Percentiles rank a stretch among this genome's conserved stretches.
These are phyloP conservation scores for Dipsacomyces acuminosporus DNA, from an alignment of 371 early-diverging fungal genomes.

Conservation along the genomic window DNA sequence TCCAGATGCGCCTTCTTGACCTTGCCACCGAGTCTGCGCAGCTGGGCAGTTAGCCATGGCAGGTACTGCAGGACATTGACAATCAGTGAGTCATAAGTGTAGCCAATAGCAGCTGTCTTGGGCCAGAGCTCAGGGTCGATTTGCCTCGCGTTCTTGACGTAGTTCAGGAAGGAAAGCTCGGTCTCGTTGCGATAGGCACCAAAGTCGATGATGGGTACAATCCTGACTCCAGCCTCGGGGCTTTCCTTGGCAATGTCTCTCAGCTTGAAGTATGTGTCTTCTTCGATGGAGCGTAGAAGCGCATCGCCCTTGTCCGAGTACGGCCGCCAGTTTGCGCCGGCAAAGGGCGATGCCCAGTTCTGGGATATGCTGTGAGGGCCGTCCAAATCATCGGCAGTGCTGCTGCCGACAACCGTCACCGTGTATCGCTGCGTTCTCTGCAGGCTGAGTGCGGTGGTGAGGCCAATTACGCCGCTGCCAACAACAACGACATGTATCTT, in stretches of 20 bases:
- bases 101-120: conserved; percentile 14
- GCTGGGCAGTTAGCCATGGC: conserved; percentile 43
- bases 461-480: conserved; percentile 55
- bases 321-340: conserved; percentile 58
- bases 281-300: conserved; percentile 18
- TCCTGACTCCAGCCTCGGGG: conserved; percentile 33
- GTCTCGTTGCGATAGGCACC: conserved; percentile 17
- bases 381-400: neutral
- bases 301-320: conserved; percentile 42
- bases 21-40: conserved; percentile 44
- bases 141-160: conserved; percentile 9
- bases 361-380: conserved; percentile 11
- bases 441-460: conserved; percentile 47
- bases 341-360: conserved; percentile 49
- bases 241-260: conserved; percentile 4
- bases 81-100: conserved; percentile 21
- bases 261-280: conserved; percentile 11
- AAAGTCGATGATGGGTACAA: conserved; percentile 39
- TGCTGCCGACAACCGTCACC: conserved; percentile 19
- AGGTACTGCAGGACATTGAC: conserved; percentile 52
- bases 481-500: conserved; percentile 42
- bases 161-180: conserved; percentile 7
- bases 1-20: conserved; percentile 5
- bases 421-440: conserved; percentile 15
- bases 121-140: conserved; percentile 9